These are phyloP conservation scores for Karstenula rhodostoma DNA, from an alignment of 2,329 filamentous ascomycete genomes.

Conservation along the genomic window DNA sequence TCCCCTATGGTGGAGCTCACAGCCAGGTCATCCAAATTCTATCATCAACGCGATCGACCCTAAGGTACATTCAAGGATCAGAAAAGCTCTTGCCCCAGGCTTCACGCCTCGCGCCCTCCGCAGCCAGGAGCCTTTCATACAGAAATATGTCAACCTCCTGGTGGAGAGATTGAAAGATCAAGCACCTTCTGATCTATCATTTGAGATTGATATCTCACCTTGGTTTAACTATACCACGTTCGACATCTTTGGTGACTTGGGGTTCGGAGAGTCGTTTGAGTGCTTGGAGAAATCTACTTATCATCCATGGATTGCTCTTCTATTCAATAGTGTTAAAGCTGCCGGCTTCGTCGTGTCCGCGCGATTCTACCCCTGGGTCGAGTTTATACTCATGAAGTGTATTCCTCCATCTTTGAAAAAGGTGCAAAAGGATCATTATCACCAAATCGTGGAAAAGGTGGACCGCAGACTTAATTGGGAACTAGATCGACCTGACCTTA, in stretches of 20 bases:
- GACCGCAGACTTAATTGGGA: slow-evolving; percentile 14
- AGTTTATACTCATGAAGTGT: not conserved
- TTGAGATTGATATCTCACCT: slow-evolving; percentile 1
- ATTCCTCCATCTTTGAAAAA: slow-evolving; percentile 8
- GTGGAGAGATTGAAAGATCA: not conserved
- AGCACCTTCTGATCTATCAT: not conserved
- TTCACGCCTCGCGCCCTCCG: not conserved
- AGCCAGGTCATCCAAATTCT: too few relatives aligned
- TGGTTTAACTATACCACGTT: slow-evolving; percentile 16
- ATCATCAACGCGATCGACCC: not conserved
- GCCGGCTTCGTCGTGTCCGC: not conserved
- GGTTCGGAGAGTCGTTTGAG: slow-evolving; percentile 58
- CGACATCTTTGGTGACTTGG: slow-evolving; percentile 51
- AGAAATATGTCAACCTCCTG: slow-evolving; percentile 1
- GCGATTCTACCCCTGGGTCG: slow-evolving; percentile 13
- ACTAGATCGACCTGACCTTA: slow-evolving; percentile 15
- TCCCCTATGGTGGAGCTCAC: not conserved
- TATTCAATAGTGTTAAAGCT: slow-evolving; percentile 19
- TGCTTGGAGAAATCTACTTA: slow-evolving; percentile 40
- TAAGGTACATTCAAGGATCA: not conserved
- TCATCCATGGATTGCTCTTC: slow-evolving; percentile 42
- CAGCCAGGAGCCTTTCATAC: not conserved
- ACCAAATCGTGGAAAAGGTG: slow-evolving; percentile 14
- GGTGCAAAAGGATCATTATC: slow-evolving; percentile 9
- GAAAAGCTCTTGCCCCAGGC: not conserved